These are phyloP conservation scores for Selenicereus undatus DNA, from an alignment of 148 eudicot species.

Conservation along the genomic window DNA sequence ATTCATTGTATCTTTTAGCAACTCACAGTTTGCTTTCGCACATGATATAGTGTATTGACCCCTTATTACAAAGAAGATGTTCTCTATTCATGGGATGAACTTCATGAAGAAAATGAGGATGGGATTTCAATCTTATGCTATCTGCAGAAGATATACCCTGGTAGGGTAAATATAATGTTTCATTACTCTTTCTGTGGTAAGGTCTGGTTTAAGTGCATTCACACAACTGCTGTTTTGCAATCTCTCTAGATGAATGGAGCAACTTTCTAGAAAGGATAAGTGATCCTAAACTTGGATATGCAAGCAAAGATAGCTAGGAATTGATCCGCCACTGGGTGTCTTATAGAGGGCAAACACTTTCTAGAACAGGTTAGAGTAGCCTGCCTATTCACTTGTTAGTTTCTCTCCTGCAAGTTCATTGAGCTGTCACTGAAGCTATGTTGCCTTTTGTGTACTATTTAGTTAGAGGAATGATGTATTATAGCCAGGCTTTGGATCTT, in stretches of 20 bases:
- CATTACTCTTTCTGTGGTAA: constrained; percentile 13
- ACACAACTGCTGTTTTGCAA: constrained; percentile 14
- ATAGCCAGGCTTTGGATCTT: constrained; percentile 86
- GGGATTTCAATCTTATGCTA: constrained; percentile 86
- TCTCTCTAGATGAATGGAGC: constrained; percentile 73
- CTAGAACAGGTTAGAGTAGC: constrained; percentile 77
- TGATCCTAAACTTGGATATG: constrained; percentile 50
- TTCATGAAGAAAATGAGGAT: constrained; percentile 86
- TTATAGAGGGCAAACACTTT: constrained; percentile 96
- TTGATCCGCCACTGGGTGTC: constrained; percentile 88
- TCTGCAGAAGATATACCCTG: constrained; percentile 96
- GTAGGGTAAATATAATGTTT: constrained; percentile 36
- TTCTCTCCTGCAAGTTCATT: neutral
- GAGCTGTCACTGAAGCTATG: constrained; percentile 16
- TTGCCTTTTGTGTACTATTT: constrained; percentile 25
- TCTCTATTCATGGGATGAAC: constrained; percentile 86
- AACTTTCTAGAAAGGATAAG: constrained; percentile 60
- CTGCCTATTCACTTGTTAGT: constrained; percentile 1
- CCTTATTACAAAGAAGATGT: constrained; percentile 95
- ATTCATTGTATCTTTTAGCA: neutral
- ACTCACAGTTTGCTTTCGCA: constrained; percentile 12
- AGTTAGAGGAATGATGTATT: constrained; percentile 99
- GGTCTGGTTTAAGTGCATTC: constrained; percentile 2
- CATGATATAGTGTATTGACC: constrained; percentile 72
- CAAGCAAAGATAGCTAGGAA: constrained; percentile 52